A percentile compares a stretch with the other conserved stretches of the same genome.
phyloP scores from a whole-genome alignment of 2,329 filamentous ascomycete genomes.

The Aureobasidium pullulans region DNA sequence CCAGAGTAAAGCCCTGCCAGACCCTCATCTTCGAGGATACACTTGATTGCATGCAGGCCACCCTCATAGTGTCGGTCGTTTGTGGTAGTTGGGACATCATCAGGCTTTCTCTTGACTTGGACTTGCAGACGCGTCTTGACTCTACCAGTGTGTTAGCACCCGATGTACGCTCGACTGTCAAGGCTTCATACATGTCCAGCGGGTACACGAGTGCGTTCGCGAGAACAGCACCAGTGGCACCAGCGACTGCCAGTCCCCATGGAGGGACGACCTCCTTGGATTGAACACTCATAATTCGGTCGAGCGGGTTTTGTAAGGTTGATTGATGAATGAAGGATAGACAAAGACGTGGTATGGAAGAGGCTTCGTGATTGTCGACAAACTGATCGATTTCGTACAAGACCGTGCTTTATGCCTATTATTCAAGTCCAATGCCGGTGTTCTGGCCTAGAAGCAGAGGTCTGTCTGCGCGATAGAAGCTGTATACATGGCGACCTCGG shows the following conservation, averaged over 20 bases:
- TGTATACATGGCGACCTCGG: conserved; percentile 3
- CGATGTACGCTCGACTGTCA: no score
- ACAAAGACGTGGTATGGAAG: neutral
- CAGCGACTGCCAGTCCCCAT: conserved; percentile 88
- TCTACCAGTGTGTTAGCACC: conserved; percentile 40
- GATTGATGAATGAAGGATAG: neutral
- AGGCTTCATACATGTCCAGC: conserved; percentile 73
- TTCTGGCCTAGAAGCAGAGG: neutral
- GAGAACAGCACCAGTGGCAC: conserved; percentile 84
- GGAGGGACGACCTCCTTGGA: conserved; percentile 71
- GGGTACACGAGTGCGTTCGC: conserved; percentile 96
- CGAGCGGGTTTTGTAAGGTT: neutral
- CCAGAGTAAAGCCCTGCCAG: conserved; percentile 78
- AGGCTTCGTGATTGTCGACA: neutral
- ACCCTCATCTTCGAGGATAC: conserved; percentile 77
- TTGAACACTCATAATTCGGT: conserved; percentile 42
- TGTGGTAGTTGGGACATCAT: conserved; percentile 36
- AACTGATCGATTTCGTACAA: neutral
- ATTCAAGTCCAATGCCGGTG: neutral
- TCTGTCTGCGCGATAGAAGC: neutral
- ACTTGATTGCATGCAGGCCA: conserved; percentile 78
- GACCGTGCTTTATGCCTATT: no score
- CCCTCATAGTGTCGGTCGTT: conserved; percentile 71
- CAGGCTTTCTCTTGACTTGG: conserved; percentile 61
- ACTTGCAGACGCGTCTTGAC: conserved; percentile 96